Percentiles rank a stretch among this genome's conserved stretches.
Conservation (phyloP, 148 eudicot species). For the Arctostaphylos glauca region DNA sequence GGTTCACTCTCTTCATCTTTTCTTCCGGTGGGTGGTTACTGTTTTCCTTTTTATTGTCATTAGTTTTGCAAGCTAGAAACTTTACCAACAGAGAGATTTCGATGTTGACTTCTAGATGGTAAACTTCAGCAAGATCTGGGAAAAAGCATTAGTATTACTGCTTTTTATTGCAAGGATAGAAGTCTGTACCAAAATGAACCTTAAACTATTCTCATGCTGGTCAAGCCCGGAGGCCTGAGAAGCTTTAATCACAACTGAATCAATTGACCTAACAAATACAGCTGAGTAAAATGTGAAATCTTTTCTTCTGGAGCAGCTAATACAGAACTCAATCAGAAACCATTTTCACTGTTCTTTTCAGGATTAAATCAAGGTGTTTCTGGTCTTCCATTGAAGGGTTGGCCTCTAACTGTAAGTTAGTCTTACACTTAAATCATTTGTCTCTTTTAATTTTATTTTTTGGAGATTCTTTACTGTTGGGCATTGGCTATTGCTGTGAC, state of each 20-base stretch:
- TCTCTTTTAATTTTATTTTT: not conserved
- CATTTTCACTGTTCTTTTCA: constrained; percentile 16
- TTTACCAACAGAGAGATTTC: not conserved
- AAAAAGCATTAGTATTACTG: not conserved
- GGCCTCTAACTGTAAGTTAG: constrained; percentile 91
- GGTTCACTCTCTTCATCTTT: not conserved
- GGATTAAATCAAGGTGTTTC: constrained; percentile 70
- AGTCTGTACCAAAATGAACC: not conserved
- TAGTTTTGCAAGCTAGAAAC: not conserved
- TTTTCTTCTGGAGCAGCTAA: not conserved
- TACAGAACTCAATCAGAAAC: not conserved
- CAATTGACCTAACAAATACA: not conserved
- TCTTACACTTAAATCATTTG: not conserved
- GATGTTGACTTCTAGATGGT: not conserved
- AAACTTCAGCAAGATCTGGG: not conserved
- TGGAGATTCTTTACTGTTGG: constrained; percentile 14
- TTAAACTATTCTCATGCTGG: not conserved
- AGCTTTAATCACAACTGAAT: not conserved
- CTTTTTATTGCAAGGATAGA: not conserved
- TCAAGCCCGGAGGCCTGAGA: not conserved
- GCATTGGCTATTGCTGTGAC: constrained; percentile 6
- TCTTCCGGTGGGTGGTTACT: not conserved
- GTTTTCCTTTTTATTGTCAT: not conserved
- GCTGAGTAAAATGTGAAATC: too few relatives aligned
- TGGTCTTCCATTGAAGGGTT: constrained; percentile 93